Conservation (phyloP, 768 basidiomycete genomes). For the Psilocybe sp. region DNA sequence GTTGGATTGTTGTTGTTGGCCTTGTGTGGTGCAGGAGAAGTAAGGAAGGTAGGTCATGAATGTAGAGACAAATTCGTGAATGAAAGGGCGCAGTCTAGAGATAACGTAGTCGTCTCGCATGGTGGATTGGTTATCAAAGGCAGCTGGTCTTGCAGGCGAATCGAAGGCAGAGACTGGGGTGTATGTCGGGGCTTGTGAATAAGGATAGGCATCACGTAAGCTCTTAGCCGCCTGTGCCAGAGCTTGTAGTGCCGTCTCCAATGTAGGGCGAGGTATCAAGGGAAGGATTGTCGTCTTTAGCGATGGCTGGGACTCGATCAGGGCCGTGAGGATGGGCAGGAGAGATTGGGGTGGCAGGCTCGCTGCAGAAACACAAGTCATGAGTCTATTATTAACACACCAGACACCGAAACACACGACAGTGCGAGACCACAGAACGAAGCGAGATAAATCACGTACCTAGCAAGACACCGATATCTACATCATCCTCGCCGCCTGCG, state of each 20-base stretch:
- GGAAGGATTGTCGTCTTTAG: conserved; percentile 71
- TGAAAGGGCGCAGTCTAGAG: conserved; percentile 71
- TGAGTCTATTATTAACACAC: conserved; percentile 8
- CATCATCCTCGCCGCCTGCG: conserved; percentile 48
- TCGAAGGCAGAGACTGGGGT: conserved; percentile 35
- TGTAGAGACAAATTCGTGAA: conserved; percentile 73
- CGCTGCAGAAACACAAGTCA: conserved; percentile 41
- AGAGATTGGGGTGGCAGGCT: conserved; percentile 77
- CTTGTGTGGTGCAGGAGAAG: conserved; percentile 58
- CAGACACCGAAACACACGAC: too few species aligned
- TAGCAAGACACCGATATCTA: conserved; percentile 77
- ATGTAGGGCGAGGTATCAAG: conserved; percentile 81
- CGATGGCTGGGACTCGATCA: conserved; percentile 65
- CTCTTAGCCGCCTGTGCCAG: conserved; percentile 67
- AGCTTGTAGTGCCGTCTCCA: conserved; percentile 70
- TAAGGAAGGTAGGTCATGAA: conserved; percentile 84
- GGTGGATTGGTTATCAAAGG: conserved; percentile 15
- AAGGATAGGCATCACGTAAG: conserved; percentile 81
- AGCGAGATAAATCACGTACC: conserved; percentile 43
- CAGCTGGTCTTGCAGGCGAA: conserved; percentile 10
- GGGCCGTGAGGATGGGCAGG: conserved; percentile 66
- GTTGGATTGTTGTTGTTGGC: conserved; percentile 12
- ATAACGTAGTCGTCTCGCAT: conserved; percentile 84
- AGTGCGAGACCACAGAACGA: background rate
- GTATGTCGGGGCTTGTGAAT: conserved; percentile 51